Conservation (phyloP, 768 basidiomycete species). For the Kwoniella sp. region DNA sequence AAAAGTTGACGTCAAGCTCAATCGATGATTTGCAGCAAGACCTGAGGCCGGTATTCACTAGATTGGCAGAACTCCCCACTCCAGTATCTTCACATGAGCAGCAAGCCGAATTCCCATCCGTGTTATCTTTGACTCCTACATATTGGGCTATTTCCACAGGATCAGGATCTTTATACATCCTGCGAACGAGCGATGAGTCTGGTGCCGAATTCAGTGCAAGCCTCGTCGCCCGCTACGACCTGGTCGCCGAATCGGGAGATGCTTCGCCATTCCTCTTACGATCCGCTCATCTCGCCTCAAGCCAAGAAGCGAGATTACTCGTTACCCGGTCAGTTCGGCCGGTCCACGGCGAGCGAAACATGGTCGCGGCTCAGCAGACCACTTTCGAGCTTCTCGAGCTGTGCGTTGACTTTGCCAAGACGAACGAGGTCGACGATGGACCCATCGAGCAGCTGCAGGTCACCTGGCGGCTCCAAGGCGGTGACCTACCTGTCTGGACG, state of each 20-base stretch:
- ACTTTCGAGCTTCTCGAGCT: conserved; percentile 36
- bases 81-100: conserved; percentile 27
- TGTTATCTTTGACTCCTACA: conserved; percentile 5
- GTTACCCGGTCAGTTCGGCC: conserved; percentile 19
- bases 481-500: conserved; percentile 36
- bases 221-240: background rate
- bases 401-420: conserved; percentile 11
- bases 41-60: conserved; percentile 20
- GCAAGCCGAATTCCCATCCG: conserved; percentile 36
- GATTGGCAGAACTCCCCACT: conserved; percentile 23
- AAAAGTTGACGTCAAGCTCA: background rate
- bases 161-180: conserved; percentile 31
- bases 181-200: too few species aligned
- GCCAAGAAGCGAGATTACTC: conserved; percentile 15
- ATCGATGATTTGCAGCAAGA: conserved; percentile 16
- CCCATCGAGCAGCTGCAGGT: conserved; percentile 5
- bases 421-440: conserved; percentile 10
- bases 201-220: too few species aligned
- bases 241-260: background rate
- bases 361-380: conserved; percentile 2
- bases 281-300: conserved; percentile 7
- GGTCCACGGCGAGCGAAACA: background rate
- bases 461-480: conserved; percentile 33
- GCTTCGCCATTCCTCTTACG: conserved; percentile 31
- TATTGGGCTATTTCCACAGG: conserved; percentile 34